These are phyloP conservation scores for Peniophora sp. DNA, from an alignment of 1,284 basidiomycete species.

Conservation along the genomic window DNA sequence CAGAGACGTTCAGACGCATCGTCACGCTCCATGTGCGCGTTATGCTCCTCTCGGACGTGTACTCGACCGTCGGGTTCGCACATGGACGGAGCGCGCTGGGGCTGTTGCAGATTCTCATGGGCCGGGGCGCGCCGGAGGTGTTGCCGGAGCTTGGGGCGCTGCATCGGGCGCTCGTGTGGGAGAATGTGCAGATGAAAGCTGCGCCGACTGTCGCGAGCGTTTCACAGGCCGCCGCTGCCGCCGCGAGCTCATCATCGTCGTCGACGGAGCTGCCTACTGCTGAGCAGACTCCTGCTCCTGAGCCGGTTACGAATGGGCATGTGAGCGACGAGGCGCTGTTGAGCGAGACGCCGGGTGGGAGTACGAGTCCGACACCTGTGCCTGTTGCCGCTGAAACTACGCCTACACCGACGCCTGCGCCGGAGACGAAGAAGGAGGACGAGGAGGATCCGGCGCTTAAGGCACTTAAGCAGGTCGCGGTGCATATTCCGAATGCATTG, in stretches of 20 bases:
- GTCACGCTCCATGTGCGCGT: slow-evolving; percentile 74
- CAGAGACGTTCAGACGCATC: slow-evolving; percentile 75
- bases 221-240: slow-evolving; percentile 34
- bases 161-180: slow-evolving; percentile 83
- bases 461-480: slow-evolving; percentile 75
- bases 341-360: background rate
- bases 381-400: slow-evolving; percentile 8
- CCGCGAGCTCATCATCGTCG: slow-evolving; percentile 30
- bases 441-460: slow-evolving; percentile 31
- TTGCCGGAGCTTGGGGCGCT: slow-evolving; percentile 73
- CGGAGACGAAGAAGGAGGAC: slow-evolving; percentile 43
- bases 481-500: slow-evolving; percentile 72
- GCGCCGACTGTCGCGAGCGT: slow-evolving; percentile 34
- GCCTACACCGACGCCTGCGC: slow-evolving; percentile 22
- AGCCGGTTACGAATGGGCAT: slow-evolving; percentile 27
- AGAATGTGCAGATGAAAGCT: slow-evolving; percentile 73
- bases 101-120: slow-evolving; percentile 72
- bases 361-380: slow-evolving; percentile 10
- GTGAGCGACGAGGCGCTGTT: slow-evolving; percentile 9
- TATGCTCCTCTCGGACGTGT: slow-evolving; percentile 83
- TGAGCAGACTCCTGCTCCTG: background rate
- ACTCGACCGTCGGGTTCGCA: slow-evolving; percentile 80
- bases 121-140: slow-evolving; percentile 53
- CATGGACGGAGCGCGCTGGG: slow-evolving; percentile 73
- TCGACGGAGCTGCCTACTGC: slow-evolving; percentile 24